A percentile compares a stretch with the other conserved stretches of the same genome.
These are phyloP conservation scores for Asterochloris sp. DNA, from an alignment of 139 green algal genomes.

Conservation along the genomic window DNA sequence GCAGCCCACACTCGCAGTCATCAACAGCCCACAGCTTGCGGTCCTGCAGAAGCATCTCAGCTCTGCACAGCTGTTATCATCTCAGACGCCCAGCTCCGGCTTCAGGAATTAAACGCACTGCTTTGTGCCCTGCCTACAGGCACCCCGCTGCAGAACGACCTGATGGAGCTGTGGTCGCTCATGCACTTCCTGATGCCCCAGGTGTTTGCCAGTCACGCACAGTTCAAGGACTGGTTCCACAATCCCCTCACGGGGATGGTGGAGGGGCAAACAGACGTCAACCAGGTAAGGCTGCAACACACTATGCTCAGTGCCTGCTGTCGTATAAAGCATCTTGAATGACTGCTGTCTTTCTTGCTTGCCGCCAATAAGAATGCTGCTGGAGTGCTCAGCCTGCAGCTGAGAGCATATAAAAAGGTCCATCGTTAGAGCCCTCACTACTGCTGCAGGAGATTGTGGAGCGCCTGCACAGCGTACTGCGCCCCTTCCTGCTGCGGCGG, in stretches of 20 bases:
- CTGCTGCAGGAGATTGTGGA: conserved; percentile 71
- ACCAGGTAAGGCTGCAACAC: conserved; percentile 41
- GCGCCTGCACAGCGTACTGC: conserved; percentile 92
- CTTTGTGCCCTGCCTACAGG: conserved; percentile 15
- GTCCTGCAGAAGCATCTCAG: background rate
- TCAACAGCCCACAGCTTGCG: background rate
- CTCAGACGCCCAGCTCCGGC: too few relatives aligned
- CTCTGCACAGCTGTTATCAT: too few relatives aligned
- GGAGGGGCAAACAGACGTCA: conserved; percentile 72
- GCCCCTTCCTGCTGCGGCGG: conserved; percentile 93
- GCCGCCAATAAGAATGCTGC: too few relatives aligned
- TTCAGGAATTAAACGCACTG: background rate
- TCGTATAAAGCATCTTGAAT: too few relatives aligned
- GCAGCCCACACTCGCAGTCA: too few relatives aligned
- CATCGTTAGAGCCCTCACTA: background rate
- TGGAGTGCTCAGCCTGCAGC: too few relatives aligned
- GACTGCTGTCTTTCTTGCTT: too few relatives aligned
- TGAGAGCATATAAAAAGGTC: too few relatives aligned
- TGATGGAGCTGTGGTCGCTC: conserved; percentile 98
- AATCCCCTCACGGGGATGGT: conserved; percentile 90
- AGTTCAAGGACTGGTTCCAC: conserved; percentile 98
- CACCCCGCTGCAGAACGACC: conserved; percentile 94
- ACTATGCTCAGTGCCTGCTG: too few relatives aligned
- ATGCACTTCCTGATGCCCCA: conserved; percentile 99
- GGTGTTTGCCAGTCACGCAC: conserved; percentile 78